Conservation (phyloP, 2,329 filamentous ascomycete genomes). For the Epicoccum sorghinum region DNA sequence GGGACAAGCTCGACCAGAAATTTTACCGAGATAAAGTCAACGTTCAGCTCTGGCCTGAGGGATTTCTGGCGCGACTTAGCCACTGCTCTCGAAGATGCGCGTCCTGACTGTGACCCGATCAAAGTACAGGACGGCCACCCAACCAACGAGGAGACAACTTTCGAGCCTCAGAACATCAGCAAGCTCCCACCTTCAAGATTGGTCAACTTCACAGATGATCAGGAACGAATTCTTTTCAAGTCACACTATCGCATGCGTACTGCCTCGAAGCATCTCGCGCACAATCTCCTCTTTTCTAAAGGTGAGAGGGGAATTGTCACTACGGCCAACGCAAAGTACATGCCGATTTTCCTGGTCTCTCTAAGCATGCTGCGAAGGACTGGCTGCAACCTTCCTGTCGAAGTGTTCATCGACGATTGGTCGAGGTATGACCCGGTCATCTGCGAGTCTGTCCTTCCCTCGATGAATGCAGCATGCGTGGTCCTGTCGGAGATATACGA, state of each 20-base stretch:
- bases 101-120: constrained; percentile 23
- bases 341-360: constrained; percentile 58
- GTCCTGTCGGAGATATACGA: constrained; percentile 37
- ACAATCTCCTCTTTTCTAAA: constrained; percentile 47
- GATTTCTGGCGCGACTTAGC: constrained; percentile 9
- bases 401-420: constrained; percentile 49
- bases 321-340: constrained; percentile 55
- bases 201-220: constrained; percentile 24
- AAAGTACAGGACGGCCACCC: constrained; percentile 16
- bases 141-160: constrained; percentile 10
- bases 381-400: constrained; percentile 58
- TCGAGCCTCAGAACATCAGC: constrained; percentile 18
- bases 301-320: constrained; percentile 58
- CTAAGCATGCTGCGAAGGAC: constrained; percentile 59
- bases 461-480: constrained; percentile 49
- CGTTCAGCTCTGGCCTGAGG: not conserved
- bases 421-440: constrained; percentile 47
- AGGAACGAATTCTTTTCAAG: constrained; percentile 25
- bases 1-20: not conserved
- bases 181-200: constrained; percentile 19
- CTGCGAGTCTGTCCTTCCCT: constrained; percentile 47
- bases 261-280: constrained; percentile 24
- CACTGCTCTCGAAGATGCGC: constrained; percentile 10
- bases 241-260: constrained; percentile 32
- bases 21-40: constrained; percentile 2